phyloP scores from a whole-genome alignment of 768 basidiomycete genomes.

The Lactarius vividus region DNA sequence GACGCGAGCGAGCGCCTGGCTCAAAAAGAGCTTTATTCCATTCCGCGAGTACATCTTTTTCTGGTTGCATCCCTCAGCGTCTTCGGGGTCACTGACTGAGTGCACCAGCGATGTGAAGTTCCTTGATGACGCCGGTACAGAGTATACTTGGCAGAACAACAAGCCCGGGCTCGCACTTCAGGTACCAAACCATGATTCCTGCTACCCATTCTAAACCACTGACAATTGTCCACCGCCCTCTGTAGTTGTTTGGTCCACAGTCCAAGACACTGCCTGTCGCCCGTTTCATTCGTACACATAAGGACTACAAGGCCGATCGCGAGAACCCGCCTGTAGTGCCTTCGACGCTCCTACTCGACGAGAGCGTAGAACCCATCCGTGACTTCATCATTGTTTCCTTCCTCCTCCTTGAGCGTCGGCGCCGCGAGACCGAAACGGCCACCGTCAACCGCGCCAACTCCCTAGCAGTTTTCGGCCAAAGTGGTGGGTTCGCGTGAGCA shows the following conservation, averaged over 20 bases:
- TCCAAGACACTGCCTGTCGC: slow-evolving; percentile 27
- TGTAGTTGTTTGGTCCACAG: slow-evolving; percentile 22
- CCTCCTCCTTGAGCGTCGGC: slow-evolving; percentile 27
- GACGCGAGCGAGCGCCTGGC: slow-evolving; percentile 24
- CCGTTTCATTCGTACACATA: slow-evolving; percentile 24
- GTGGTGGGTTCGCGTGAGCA: background rate
- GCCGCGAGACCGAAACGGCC: slow-evolving; percentile 21
- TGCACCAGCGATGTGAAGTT: slow-evolving; percentile 20
- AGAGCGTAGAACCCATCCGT: slow-evolving; percentile 22
- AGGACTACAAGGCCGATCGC: slow-evolving; percentile 14
- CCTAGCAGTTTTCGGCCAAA: background rate
- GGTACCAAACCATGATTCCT: slow-evolving; percentile 1
- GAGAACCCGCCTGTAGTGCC: slow-evolving; percentile 19
- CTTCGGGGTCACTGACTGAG: background rate
- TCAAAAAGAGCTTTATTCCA: slow-evolving; percentile 27
- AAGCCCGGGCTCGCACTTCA: slow-evolving; percentile 20
- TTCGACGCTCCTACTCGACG: slow-evolving; percentile 25
- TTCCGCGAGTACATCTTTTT: slow-evolving; percentile 17
- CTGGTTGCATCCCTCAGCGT: background rate
- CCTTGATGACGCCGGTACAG: slow-evolving; percentile 17
- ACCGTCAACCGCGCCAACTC: slow-evolving; percentile 10
- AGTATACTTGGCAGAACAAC: slow-evolving; percentile 25
- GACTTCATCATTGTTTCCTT: slow-evolving; percentile 24
- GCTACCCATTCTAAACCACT: background rate
- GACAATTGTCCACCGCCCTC: background rate